Evolutionary conservation across 2,329 filamentous ascomycete genomes (phyloP), one percentile per base, ranked within the genome.

Genomic region (Leptoxyphium fumago): DNA sequence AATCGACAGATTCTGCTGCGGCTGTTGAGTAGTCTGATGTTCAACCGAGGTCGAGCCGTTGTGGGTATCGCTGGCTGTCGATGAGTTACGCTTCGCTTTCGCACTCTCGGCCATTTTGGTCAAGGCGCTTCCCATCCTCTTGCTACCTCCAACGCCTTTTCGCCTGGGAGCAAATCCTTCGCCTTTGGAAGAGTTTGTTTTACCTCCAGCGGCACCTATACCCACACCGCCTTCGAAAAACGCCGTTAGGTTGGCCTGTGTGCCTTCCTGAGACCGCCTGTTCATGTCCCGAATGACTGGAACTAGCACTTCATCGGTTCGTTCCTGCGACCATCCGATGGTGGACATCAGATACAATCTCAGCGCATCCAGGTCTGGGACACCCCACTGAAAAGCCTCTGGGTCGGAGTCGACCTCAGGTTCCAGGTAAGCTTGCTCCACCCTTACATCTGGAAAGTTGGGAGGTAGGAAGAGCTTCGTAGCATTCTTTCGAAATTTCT

Each of bases 281-380:
- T 96, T 96, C 84, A 98, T 94, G 57, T 98, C 91, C 45, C 80
- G 75, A 50, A 98, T 91, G 1, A 98, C 93, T 0, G 91, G 91
- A 1, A 98, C 85, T 1, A 98, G 74, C 2, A 98, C 84, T 62
- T 98, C 91, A 56, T 98, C 91, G 0, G 89, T 96, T 7, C 87
- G 73, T 62, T 96, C 89, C 60, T 83, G 80, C 44, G 73, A 79
- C 91, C 91, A 98, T 0, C 91, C 91, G 52, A 98, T 85, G 2
- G 89, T 95, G 1, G 76, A 70, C 83, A 93, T 94, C 32, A 98
- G 69, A 56, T 91, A 98, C 21, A 73, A 71, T 6, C 93, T 70
- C 48, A 98, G 67, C 0, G 85, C 84, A 48, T 91, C 84, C 0
- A 98, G 72, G 58, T 98, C 89, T 0, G 91, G 91, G 0, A 95